These are phyloP conservation scores for Xylaria venustula DNA, from an alignment of 495 filamentous ascomycete species.

Conservation along the genomic window DNA sequence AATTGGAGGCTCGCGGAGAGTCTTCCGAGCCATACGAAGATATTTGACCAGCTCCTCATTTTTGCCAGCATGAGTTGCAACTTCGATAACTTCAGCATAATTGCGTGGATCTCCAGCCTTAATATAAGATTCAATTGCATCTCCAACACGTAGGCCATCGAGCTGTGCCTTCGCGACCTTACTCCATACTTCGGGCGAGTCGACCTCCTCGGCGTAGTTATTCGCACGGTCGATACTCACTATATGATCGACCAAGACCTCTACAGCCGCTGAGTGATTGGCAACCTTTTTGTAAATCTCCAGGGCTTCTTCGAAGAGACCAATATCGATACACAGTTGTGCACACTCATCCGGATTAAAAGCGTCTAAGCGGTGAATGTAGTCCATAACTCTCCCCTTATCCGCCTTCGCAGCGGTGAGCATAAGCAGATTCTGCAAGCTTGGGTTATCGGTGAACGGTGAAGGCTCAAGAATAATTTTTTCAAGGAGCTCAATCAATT, in stretches of 20 bases:
- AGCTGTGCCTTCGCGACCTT: constrained; percentile 97
- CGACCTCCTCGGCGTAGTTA: constrained; percentile 93
- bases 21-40: constrained; percentile 95
- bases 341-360: constrained; percentile 94
- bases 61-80: constrained; percentile 92
- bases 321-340: constrained; percentile 87
- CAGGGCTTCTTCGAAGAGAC: constrained; percentile 95
- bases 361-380: constrained; percentile 85
- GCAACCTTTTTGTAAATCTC: constrained; percentile 98
- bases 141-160: constrained; percentile 88
- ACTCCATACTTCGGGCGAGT: constrained; percentile 98
- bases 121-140: constrained; percentile 96
- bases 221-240: constrained; percentile 98
- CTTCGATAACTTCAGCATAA: constrained; percentile 93
- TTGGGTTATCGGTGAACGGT: constrained; percentile 94
- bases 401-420: constrained; percentile 96
- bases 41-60: constrained; percentile 97
- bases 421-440: constrained; percentile 94
- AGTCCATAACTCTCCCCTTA: constrained; percentile 92
- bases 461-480: constrained; percentile 99
- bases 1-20: constrained; percentile 87
- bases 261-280: constrained; percentile 80
- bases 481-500: constrained; percentile 96
- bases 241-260: constrained; percentile 93
- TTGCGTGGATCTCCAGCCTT: constrained; percentile 91